Base-by-base conservation (phyloP, 352 stramenopile genomes). In the Phytopythium cucurbitacearum region DNA sequence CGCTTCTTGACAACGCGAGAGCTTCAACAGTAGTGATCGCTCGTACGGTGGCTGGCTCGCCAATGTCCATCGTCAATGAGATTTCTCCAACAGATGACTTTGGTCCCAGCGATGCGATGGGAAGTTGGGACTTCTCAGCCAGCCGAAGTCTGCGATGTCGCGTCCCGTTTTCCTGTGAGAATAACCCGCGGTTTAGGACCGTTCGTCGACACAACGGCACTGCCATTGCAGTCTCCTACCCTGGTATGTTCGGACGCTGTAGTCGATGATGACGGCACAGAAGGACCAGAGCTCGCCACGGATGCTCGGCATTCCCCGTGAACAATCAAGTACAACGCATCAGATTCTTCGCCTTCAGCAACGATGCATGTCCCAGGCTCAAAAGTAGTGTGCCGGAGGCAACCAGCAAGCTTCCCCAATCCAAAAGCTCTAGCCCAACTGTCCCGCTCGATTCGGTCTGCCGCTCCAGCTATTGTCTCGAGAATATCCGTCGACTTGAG, bases 301-400 rank as follows among this genome's bases (percentile, higher is more conserved):
- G 59, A 79, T 6, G 69, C 69, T 21, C 64, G 57, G 39, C 69
- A 79, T 16, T 79, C 66, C 13, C 69, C 69, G 57, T 76, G 55
- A 34, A 76, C 54, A 21, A 79, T 56, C 28, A 79, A 54, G 40
- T 68, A 71, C n/a, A 79, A 39, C 13, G 50, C 37, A 5, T 40
- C 51, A 21, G 67, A 55, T 34, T 58, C 40, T 40, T 79, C 56
- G 0, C 60, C 64, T 51, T 76, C 69, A 16, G 42, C 57, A 11
- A 60, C 60, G 12, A 79, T 53, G 38, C 63, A 53, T 3, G 58
- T 40, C 5, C 69, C 64, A 11, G 69, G 48, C 16, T 79, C 66
- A 32, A 74, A 79, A 12, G 65, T 53, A 48, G 43, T 44, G 39
- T 65, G 60, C 0, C 69, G 69, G 4, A 76, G 62, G 50, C 57